These are phyloP conservation scores for Glaciozyma antarctica DNA, from an alignment of 768 basidiomycete species.

Conservation along the genomic window DNA sequence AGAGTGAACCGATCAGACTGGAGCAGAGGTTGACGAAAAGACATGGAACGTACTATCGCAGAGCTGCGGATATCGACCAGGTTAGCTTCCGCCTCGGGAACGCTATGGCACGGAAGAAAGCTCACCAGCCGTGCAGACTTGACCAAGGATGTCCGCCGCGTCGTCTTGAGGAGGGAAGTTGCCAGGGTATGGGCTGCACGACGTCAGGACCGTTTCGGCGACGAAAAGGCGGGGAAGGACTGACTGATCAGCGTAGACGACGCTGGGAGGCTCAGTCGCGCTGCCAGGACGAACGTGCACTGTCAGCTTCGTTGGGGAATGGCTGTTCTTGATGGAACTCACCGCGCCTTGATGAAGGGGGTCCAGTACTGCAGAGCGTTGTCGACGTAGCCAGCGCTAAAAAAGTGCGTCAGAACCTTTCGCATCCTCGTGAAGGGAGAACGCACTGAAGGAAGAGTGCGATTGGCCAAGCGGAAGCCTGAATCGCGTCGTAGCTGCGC, in stretches of 20 bases:
- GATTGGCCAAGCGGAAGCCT: constrained; percentile 13
- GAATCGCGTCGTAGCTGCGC: constrained; percentile 24
- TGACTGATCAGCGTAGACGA: constrained; percentile 12
- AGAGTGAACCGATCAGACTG: not conserved
- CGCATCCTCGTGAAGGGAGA: not conserved
- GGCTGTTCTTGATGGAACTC: not conserved
- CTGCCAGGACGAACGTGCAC: not conserved
- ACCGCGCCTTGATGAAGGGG: not conserved
- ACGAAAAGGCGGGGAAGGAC: not conserved
- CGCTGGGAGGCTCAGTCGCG: constrained; percentile 17
- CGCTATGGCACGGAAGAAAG: not conserved
- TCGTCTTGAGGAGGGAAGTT: constrained; percentile 32
- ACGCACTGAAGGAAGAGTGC: constrained; percentile 27
- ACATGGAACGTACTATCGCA: not conserved
- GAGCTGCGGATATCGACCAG: not conserved
- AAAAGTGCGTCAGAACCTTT: not conserved
- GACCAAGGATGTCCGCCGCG: constrained; percentile 21
- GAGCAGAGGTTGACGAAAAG: too few species aligned
- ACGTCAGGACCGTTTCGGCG: too few species aligned
- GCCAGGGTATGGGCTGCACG: not conserved
- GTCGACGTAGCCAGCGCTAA: not conserved
- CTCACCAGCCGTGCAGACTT: constrained; percentile 32
- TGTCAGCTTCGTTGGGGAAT: not conserved
- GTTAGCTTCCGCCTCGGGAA: not conserved
- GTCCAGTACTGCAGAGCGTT: not conserved